Evolutionary conservation across 306 rosid genomes (phyloP), one percentile per base, ranked within the genome.

Genomic region (Corylus heterophylla): DNA sequence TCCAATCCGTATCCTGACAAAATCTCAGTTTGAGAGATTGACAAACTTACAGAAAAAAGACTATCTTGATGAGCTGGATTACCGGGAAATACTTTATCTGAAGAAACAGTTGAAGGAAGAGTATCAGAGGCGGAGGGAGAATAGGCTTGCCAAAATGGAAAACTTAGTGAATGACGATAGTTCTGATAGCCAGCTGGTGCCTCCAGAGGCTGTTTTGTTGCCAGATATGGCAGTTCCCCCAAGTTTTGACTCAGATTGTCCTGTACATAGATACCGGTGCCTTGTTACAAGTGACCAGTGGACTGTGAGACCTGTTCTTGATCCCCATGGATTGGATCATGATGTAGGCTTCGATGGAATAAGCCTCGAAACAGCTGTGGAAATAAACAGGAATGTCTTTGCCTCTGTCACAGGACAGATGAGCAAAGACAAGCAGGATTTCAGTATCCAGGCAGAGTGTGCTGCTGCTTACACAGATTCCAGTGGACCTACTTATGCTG

Each of bases 321-420:
- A 96, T 82, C 91, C 93, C 75, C 96, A 91, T 81, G 98, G 98
- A 78, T 93, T 96, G 96, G 99, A 96, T 89, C 97, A 93, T 20
- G 99, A 96, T 83, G 93, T 90, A 67, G 84, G 98, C 31, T 93
- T 96, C 3, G 99, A 96, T 76, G 99, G 99, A 76, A 54, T 96
- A 84, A 90, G 91, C 84, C 73, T 96, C 69, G 99, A 96, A 87
- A 79, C 92, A 59, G 82, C 92, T 74, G 69, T 71, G 39, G 92
- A 88, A 70, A 71, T 96, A 76, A 83, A 86, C 85, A 85, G 74
- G 84, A 87, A 90, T 76, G 47, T 82, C 69, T 84, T 78, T 78
- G 85, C 91, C 87, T 80, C 92, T 44, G 80, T 89, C 67, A 52
- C 82, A 20, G 98, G 96, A 79, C 99, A 96, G 89, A 85, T 93